Evolutionary conservation across 73 alveolate genomes (phyloP).

Genomic region (Uronychia setigera): DNA sequence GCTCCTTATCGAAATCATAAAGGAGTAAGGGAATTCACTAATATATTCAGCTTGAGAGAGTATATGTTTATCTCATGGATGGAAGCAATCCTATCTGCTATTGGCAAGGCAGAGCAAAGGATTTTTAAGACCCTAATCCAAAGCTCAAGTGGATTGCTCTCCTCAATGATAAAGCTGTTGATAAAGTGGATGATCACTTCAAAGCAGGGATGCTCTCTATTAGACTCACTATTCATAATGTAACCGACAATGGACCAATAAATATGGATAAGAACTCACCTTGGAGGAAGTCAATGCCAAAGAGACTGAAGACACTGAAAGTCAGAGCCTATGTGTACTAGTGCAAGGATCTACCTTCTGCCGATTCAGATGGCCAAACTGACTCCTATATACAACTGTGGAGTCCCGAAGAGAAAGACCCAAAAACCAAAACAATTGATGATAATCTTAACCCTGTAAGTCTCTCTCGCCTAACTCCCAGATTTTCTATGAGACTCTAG

Average conservation of each 20-base stretch:
- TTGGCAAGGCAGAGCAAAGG: slow-evolving; percentile 48
- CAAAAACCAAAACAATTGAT: slow-evolving; percentile 44
- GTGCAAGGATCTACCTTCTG: slow-evolving; percentile 90
- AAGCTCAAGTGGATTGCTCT: slow-evolving; percentile 52
- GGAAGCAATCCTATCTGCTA: slow-evolving; percentile 61
- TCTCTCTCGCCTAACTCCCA: background rate
- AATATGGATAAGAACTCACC: slow-evolving; percentile 15
- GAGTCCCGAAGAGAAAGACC: slow-evolving; percentile 32
- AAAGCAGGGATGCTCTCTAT: slow-evolving; percentile 63
- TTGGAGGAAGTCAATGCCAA: slow-evolving; percentile 36
- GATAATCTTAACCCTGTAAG: slow-evolving; percentile 77
- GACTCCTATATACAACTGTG: slow-evolving; percentile 78
- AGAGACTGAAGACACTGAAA: slow-evolving; percentile 22
- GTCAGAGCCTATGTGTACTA: slow-evolving; percentile 76
- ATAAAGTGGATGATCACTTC: slow-evolving; percentile 34
- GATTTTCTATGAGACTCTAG: slow-evolving; percentile 65
- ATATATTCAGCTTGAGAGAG: slow-evolving; percentile 33
- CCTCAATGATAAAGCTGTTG: slow-evolving; percentile 49
- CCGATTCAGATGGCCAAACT: slow-evolving; percentile 87
- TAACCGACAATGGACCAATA: slow-evolving; percentile 9
- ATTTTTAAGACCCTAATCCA: slow-evolving; percentile 46
- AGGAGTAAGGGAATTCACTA: slow-evolving; percentile 24
- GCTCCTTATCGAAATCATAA: slow-evolving; percentile 20
- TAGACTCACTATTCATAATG: slow-evolving; percentile 48
- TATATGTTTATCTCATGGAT: slow-evolving; percentile 56